Evolutionary conservation across 257 asterid species (phyloP).

Genomic region (Solanum commersonii): DNA sequence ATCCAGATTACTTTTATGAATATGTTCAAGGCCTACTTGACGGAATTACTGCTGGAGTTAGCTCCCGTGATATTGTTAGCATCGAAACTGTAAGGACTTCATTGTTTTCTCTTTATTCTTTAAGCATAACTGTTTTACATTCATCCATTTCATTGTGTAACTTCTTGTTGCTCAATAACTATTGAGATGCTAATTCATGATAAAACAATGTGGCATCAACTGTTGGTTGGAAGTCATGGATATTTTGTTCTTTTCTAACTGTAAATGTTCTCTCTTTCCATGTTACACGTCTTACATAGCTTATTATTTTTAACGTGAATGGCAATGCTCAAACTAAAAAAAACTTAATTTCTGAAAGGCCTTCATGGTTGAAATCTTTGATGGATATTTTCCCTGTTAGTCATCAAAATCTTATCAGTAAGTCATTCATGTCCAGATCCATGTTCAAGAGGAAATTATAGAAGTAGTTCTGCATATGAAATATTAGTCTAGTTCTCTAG

Average conservation of each 20-base stretch:
- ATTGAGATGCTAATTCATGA: not conserved
- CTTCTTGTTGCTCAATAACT: not conserved
- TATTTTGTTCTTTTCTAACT: not conserved
- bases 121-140: not conserved
- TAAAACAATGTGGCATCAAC: not conserved
- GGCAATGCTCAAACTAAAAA: not conserved
- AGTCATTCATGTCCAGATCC: not conserved
- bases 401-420: not conserved
- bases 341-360: not conserved
- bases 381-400: not conserved
- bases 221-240: not conserved
- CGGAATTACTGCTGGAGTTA: slow-evolving; percentile 71
- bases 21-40: slow-evolving; percentile 70
- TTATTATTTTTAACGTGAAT: not conserved
- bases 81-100: slow-evolving; percentile 54
- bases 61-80: slow-evolving; percentile 63
- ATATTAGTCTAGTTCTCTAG: not conserved
- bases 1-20: slow-evolving; percentile 80
- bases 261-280: not conserved
- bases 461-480: not conserved
- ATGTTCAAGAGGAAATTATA: not conserved
- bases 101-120: not conserved
- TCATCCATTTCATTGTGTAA: not conserved
- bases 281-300: not conserved
- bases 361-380: not conserved